Percentiles rank a stretch among this genome's conserved stretches.
Conservation (phyloP, 2,329 filamentous ascomycete species). For the Stachybotrys echinatus region DNA sequence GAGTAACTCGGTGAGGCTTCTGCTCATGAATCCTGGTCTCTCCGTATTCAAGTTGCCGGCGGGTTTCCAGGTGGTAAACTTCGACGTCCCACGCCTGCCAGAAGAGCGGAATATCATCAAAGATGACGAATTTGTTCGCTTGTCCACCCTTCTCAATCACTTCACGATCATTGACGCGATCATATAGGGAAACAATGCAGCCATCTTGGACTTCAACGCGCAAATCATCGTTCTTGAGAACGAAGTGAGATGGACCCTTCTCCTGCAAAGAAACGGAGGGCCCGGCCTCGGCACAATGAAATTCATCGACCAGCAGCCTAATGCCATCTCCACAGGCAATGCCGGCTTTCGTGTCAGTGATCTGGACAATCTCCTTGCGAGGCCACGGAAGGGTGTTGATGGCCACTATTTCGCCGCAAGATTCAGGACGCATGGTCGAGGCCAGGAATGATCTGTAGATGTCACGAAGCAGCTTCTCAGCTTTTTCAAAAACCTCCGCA, state of each 20-base stretch:
- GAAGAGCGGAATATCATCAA: constrained; percentile 94
- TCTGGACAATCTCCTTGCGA: constrained; percentile 66
- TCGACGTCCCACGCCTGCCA: constrained; percentile 99
- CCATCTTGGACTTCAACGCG: constrained; percentile 69
- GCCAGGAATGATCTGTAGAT: constrained; percentile 65
- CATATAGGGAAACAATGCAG: constrained; percentile 78
- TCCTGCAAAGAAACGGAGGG: constrained; percentile 49
- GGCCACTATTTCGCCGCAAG: constrained; percentile 49
- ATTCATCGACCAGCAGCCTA: constrained; percentile 42
- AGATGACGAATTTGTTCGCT: constrained; percentile 88
- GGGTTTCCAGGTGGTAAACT: constrained; percentile 87
- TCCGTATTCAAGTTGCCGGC: constrained; percentile 66
- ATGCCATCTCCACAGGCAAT: constrained; percentile 54
- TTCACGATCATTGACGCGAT: constrained; percentile 68
- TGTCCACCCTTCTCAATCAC: constrained; percentile 68
- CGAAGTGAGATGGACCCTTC: constrained; percentile 58
- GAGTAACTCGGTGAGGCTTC: constrained; percentile 70
- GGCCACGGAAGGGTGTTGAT: constrained; percentile 87
- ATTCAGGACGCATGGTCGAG: constrained; percentile 31
- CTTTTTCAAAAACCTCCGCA: constrained; percentile 72
- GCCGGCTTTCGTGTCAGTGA: constrained; percentile 48
- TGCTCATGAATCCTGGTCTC: constrained; percentile 67
- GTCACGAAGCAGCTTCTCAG: constrained; percentile 64
- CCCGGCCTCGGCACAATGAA: constrained; percentile 38
- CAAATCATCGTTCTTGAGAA: constrained; percentile 74